Conservation (phyloP, 345 rosid genomes). For the Brassica rapa region DNA sequence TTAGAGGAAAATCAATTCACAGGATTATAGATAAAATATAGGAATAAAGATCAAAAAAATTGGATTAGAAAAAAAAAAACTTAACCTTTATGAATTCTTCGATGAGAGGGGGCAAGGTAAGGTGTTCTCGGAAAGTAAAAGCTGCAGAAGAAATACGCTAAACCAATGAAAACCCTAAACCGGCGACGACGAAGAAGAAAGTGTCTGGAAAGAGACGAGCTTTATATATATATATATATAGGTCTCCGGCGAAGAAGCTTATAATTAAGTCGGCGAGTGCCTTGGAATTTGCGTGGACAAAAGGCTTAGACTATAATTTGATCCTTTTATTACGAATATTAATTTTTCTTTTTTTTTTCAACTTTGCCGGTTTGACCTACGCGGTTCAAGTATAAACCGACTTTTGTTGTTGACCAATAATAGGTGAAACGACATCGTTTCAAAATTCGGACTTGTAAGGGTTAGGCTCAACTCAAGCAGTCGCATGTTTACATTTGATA, state of each 20-base stretch:
- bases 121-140: not conserved
- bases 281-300: constrained; percentile 30
- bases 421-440: not conserved
- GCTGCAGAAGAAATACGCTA: too few species aligned
- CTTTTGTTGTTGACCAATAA: not conserved
- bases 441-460: not conserved
- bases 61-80: not conserved
- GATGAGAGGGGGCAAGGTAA: not conserved
- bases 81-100: not conserved
- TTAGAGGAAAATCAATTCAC: not conserved
- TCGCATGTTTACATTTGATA: not conserved
- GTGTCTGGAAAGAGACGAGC: not conserved
- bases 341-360: not conserved
- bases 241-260: constrained; percentile 8
- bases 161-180: constrained; percentile 29
- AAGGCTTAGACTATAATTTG: not conserved
- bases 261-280: constrained; percentile 23
- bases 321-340: not conserved
- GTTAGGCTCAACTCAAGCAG: not conserved
- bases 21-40: not conserved
- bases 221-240: not conserved
- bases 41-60: not conserved
- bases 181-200: constrained; percentile 13
- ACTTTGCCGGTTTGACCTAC: not conserved
- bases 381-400: not conserved